Evolutionary conservation across 2,329 filamentous ascomycete genomes (phyloP).

Genomic region (Stachybotrys echinatus): DNA sequence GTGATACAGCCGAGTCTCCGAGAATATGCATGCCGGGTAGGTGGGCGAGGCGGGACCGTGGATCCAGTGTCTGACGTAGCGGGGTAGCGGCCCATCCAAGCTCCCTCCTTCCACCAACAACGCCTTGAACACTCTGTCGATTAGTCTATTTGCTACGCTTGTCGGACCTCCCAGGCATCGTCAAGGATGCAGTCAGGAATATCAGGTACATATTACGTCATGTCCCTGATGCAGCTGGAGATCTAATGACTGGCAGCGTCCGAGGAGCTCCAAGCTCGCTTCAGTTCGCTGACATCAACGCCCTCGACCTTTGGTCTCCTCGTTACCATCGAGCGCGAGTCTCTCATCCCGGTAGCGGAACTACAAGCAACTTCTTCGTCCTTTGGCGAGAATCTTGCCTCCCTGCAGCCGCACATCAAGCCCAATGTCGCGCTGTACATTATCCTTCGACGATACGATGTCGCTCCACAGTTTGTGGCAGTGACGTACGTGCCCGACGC

Average conservation of each 20-base stretch:
- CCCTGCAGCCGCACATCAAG: slow-evolving; percentile 58
- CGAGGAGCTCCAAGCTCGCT: slow-evolving; percentile 68
- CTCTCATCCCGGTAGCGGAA: slow-evolving; percentile 54
- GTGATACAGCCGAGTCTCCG: not conserved
- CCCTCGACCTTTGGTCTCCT: slow-evolving; percentile 61
- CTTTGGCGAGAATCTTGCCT: slow-evolving; percentile 60
- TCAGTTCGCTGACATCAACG: slow-evolving; percentile 62
- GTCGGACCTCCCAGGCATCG: not conserved
- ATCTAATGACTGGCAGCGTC: slow-evolving; percentile 49
- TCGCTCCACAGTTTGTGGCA: slow-evolving; percentile 55
- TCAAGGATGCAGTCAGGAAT: slow-evolving; percentile 71
- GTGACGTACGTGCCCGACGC: slow-evolving; percentile 75
- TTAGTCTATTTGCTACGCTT: not conserved
- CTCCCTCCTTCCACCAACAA: not conserved
- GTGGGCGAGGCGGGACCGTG: not conserved
- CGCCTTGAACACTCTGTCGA: not conserved
- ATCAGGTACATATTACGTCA: slow-evolving; percentile 45
- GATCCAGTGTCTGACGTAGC: not conserved
- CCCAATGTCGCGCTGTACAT: slow-evolving; percentile 66
- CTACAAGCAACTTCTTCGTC: slow-evolving; percentile 48
- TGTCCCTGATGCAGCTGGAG: not conserved
- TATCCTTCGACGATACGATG: slow-evolving; percentile 63
- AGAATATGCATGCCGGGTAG: not conserved
- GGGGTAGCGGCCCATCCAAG: not conserved
- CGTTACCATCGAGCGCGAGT: slow-evolving; percentile 64